These are phyloP conservation scores for Plasmodium vinckei DNA, from an alignment of 169 alveolate genomes.

Conservation along the genomic window DNA sequence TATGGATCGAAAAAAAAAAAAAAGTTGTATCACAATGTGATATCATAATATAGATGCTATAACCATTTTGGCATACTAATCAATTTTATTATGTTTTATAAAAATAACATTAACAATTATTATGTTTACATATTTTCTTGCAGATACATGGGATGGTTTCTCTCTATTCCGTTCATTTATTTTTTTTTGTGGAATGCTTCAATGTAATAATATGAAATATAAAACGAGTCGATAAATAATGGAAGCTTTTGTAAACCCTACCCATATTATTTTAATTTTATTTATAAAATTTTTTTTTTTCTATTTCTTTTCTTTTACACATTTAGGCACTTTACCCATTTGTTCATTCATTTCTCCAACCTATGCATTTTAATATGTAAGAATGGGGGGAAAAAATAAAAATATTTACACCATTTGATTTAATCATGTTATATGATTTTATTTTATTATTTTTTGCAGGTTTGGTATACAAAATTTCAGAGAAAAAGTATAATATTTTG, in stretches of 20 bases:
- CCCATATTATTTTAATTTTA: too few relatives aligned
- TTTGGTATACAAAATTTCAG: conserved; percentile 48
- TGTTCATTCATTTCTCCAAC: conserved; percentile 51
- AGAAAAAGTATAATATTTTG: conserved; percentile 22
- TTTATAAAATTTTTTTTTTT: too few relatives aligned
- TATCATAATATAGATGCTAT: too few relatives aligned
- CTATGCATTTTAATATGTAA: conserved; percentile 65
- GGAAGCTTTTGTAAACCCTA: not conserved
- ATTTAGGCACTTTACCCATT: conserved; percentile 60
- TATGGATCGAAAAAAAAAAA: conserved; percentile 8
- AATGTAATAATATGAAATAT: not conserved
- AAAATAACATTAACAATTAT: too few relatives aligned
- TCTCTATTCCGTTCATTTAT: conserved; percentile 36
- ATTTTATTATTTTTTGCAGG: conserved; percentile 20
- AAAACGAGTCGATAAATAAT: not conserved
- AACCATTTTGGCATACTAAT: too few relatives aligned
- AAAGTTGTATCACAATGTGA: not conserved
- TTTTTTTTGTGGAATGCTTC: conserved; percentile 20
- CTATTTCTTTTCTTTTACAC: conserved; percentile 12
- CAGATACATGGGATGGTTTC: conserved; percentile 17
- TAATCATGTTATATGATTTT: not conserved
- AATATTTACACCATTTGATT: not conserved
- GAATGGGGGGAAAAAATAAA: not conserved
- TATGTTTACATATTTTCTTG: not conserved
- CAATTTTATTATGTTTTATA: too few relatives aligned